Evolutionary conservation across 1,284 basidiomycete species (phyloP).

Genomic region (Tilletia walkeri): DNA sequence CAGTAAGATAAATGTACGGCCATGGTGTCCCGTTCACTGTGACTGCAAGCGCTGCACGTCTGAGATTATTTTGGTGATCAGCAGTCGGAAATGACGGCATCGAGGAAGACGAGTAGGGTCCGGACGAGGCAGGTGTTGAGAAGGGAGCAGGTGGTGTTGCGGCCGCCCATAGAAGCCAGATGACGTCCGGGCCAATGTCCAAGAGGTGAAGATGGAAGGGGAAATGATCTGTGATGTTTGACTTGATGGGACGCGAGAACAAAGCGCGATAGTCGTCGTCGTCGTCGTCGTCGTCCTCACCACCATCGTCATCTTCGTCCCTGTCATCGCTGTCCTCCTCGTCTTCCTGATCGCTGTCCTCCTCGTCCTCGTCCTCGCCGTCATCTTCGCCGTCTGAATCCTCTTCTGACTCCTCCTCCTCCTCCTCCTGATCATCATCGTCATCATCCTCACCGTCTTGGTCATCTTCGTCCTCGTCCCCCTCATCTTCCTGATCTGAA

Average conservation of each 20-base stretch:
- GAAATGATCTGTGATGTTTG: constrained; percentile 6
- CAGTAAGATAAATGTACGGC: not conserved
- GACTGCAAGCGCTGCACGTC: not conserved
- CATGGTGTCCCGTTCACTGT: not conserved
- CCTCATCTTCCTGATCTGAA: not conserved
- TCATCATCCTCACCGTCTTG: not conserved
- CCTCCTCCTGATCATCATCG: not conserved
- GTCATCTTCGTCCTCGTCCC: not conserved
- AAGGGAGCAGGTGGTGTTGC: not conserved
- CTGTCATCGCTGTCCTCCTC: not conserved
- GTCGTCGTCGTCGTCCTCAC: not conserved
- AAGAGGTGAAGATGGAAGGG: constrained; percentile 11
- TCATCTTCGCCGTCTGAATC: not conserved
- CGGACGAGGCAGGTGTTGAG: not conserved
- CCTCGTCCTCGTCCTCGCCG: not conserved
- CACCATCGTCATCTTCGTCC: not conserved
- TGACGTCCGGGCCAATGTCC: not conserved
- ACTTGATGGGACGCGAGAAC: constrained; percentile 6
- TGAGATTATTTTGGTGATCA: not conserved
- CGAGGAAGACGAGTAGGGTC: too few species aligned
- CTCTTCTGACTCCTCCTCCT: not conserved
- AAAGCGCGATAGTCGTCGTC: not conserved
- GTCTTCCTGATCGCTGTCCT: not conserved
- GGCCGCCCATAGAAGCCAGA: constrained; percentile 6
- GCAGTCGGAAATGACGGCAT: not conserved